Evolutionary conservation across 768 basidiomycete genomes (phyloP).

Genomic region (Krasilnikovozyma curviuscula): DNA sequence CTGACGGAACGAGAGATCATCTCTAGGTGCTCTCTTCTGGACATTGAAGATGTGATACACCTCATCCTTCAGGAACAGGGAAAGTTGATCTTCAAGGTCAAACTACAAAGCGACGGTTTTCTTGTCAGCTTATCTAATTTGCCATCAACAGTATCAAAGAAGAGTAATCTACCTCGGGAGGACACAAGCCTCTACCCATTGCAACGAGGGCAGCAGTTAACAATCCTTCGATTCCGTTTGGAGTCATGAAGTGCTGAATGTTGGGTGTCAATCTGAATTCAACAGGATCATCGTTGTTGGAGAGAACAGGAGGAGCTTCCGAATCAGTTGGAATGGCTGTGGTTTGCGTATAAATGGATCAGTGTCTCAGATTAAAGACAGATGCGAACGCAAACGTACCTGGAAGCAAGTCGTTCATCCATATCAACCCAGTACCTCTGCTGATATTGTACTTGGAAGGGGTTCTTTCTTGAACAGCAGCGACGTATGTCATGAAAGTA

Average conservation of each 20-base stretch:
- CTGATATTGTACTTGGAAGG: conserved; percentile 77
- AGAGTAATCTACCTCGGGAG: conserved; percentile 52
- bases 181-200: conserved; percentile 71
- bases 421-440: conserved; percentile 68
- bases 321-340: conserved; percentile 4
- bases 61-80: conserved; percentile 82
- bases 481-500: conserved; percentile 78
- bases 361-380: neutral
- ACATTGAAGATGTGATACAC: conserved; percentile 36
- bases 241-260: conserved; percentile 79
- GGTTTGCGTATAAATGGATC: neutral
- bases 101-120: conserved; percentile 33
- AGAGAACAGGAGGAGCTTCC: conserved; percentile 30
- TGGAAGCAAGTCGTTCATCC: conserved; percentile 82
- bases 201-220: conserved; percentile 73
- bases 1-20: conserved; percentile 35
- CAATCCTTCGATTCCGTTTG: conserved; percentile 72
- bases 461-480: conserved; percentile 62
- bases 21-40: conserved; percentile 39
- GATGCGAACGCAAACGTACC: conserved; percentile 31
- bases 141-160: neutral
- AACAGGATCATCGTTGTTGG: conserved; percentile 65
- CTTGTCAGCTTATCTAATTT: no score
- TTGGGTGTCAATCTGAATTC: conserved; percentile 97
- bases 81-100: conserved; percentile 78